Conservation (phyloP, 176 grass and related monocot species). For the Oryza officinalis region DNA sequence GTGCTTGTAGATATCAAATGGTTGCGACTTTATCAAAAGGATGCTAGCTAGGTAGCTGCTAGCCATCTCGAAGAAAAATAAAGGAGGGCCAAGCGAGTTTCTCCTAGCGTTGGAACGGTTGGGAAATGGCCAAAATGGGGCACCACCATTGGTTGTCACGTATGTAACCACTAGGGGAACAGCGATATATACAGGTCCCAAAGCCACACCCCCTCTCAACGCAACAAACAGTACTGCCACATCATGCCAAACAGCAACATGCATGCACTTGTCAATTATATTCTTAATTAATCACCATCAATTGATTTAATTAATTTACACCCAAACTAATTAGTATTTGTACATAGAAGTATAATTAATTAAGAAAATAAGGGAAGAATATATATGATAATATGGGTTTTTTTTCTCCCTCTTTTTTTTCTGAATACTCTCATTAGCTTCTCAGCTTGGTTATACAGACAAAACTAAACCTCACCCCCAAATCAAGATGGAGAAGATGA, state of each 20-base stretch:
- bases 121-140: conserved; percentile 13
- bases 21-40: conserved; percentile 38
- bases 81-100: conserved; percentile 33
- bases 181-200: conserved; percentile 28
- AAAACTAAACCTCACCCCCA: conserved; percentile 24
- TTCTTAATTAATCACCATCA: not conserved
- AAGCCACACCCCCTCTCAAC: conserved; percentile 3
- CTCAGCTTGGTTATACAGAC: conserved; percentile 7
- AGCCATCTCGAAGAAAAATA: not conserved
- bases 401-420: not conserved
- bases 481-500: conserved; percentile 2
- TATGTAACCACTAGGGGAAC: conserved; percentile 54
- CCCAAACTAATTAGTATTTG: not conserved
- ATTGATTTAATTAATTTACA: not conserved
- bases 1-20: conserved; percentile 42
- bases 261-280: conserved; percentile 12
- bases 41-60: not conserved
- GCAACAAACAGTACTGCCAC: conserved; percentile 11
- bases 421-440: not conserved
- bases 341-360: not conserved
- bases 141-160: conserved; percentile 40
- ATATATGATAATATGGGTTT: conserved; percentile 11
- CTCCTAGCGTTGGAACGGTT: conserved; percentile 13
- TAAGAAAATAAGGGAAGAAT: not conserved
- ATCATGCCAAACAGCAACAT: not conserved